Conservation (phyloP, 352 stramenopile genomes). For the Globisporangium apiculatum region DNA sequence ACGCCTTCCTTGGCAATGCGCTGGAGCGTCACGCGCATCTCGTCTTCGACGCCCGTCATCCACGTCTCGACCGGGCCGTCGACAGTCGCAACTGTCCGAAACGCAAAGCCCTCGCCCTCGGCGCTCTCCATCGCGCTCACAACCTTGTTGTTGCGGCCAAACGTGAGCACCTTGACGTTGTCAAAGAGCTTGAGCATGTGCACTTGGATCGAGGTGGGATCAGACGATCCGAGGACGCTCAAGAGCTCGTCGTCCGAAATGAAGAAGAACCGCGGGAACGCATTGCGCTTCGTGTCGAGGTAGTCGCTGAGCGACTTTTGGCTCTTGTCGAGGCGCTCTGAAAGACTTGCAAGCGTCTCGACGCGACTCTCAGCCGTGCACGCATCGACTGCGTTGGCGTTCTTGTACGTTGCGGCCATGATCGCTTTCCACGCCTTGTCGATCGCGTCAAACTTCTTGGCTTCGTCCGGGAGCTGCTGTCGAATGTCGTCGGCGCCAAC, state of each 20-base stretch:
- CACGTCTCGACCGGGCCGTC: constrained; percentile 91
- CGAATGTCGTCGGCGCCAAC: constrained; percentile 91
- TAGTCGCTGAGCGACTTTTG: constrained; percentile 90
- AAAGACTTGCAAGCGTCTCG: constrained; percentile 84
- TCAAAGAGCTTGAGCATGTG: constrained; percentile 96
- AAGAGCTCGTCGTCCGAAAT: constrained; percentile 93
- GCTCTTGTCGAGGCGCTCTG: constrained; percentile 86
- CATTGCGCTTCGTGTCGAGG: constrained; percentile 87
- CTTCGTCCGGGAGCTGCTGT: constrained; percentile 90
- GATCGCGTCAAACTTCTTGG: constrained; percentile 92
- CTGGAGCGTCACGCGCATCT: constrained; percentile 86
- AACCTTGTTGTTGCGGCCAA: constrained; percentile 85
- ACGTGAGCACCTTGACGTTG: constrained; percentile 90
- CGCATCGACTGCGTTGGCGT: constrained; percentile 87
- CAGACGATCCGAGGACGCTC: constrained; percentile 86
- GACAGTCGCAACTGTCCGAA: constrained; percentile 66
- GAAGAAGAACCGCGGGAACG: constrained; percentile 93
- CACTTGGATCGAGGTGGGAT: constrained; percentile 90
- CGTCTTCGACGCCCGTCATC: constrained; percentile 90
- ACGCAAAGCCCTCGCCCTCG: constrained; percentile 88
- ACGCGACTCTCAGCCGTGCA: constrained; percentile 86
- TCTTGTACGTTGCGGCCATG: constrained; percentile 89
- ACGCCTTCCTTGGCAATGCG: constrained; percentile 91
- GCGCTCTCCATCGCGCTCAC: constrained; percentile 89
- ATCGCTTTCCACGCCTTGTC: constrained; percentile 92